Evolutionary conservation across 768 basidiomycete species (phyloP).

Genomic region (Termitomyces sp.): DNA sequence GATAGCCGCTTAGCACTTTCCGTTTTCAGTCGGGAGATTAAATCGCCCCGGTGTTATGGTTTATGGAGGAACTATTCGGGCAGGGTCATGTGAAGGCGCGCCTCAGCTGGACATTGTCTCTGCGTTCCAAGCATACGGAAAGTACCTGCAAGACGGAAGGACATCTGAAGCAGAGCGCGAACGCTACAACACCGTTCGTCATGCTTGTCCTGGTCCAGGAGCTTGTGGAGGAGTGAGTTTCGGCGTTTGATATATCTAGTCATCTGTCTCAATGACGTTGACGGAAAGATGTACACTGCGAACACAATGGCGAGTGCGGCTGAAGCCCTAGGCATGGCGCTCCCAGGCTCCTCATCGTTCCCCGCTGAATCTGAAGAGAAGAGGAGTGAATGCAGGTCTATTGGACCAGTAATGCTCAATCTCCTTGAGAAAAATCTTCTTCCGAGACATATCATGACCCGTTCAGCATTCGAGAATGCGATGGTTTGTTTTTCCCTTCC

Average conservation of each 20-base stretch:
- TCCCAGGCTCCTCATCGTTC: conserved; percentile 96
- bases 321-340: conserved; percentile 93
- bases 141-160: conserved; percentile 86
- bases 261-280: not conserved
- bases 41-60: conserved; percentile 98
- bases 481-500: conserved; percentile 53
- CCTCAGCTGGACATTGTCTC: conserved; percentile 94
- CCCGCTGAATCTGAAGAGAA: conserved; percentile 93
- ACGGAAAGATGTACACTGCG: conserved; percentile 86
- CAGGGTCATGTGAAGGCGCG: conserved; percentile 85
- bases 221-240: conserved; percentile 90
- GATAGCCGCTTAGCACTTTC: conserved; percentile 16
- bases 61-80: conserved; percentile 92
- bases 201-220: conserved; percentile 96
- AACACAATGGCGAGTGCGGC: conserved; percentile 98
- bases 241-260: not conserved
- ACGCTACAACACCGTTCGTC: conserved; percentile 82
- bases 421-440: conserved; percentile 89
- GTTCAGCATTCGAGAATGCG: conserved; percentile 94
- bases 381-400: conserved; percentile 69
- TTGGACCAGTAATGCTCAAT: conserved; percentile 81
- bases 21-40: conserved; percentile 72
- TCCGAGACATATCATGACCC: conserved; percentile 95
- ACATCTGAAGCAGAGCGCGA: conserved; percentile 77
- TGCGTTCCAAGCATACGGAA: conserved; percentile 96